phyloP scores from a whole-genome alignment of 768 basidiomycete genomes.

The Termitomyces sp. region DNA sequence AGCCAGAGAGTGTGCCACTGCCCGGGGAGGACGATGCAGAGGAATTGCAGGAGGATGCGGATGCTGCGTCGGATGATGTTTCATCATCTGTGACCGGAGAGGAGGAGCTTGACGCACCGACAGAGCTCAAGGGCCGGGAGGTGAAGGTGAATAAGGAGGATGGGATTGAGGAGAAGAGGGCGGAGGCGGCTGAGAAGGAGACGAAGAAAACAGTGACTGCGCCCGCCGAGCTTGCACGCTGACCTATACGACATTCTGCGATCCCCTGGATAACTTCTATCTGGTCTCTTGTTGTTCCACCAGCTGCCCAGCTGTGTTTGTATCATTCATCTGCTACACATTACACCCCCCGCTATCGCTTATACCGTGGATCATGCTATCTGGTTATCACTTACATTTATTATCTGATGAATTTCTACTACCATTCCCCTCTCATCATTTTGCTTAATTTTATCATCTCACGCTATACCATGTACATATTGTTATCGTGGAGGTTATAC shows the following conservation, averaged over 20 bases:
- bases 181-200: not conserved
- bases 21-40: slow-evolving; percentile 30
- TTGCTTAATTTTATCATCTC: slow-evolving; percentile 9
- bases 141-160: not conserved
- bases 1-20: slow-evolving; percentile 32
- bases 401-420: not conserved
- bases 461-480: not conserved
- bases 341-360: not conserved
- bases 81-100: slow-evolving; percentile 8
- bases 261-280: slow-evolving; percentile 10
- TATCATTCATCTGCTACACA: slow-evolving; percentile 9
- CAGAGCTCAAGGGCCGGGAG: not conserved
- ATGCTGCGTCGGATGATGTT: slow-evolving; percentile 8
- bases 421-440: slow-evolving; percentile 1
- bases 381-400: not conserved
- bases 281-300: slow-evolving; percentile 5
- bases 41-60: slow-evolving; percentile 29
- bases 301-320: slow-evolving; percentile 2
- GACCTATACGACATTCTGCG: slow-evolving; percentile 3
- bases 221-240: not conserved
- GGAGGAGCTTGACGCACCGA: not conserved
- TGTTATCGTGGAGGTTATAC: not conserved
- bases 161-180: not conserved
- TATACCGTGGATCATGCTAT: slow-evolving; percentile 10
- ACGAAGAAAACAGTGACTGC: slow-evolving; percentile 3